Percentiles rank a stretch among this genome's conserved stretches.
phyloP scores from a whole-genome alignment of 768 basidiomycete species.

The Tubosaeta sp. region DNA sequence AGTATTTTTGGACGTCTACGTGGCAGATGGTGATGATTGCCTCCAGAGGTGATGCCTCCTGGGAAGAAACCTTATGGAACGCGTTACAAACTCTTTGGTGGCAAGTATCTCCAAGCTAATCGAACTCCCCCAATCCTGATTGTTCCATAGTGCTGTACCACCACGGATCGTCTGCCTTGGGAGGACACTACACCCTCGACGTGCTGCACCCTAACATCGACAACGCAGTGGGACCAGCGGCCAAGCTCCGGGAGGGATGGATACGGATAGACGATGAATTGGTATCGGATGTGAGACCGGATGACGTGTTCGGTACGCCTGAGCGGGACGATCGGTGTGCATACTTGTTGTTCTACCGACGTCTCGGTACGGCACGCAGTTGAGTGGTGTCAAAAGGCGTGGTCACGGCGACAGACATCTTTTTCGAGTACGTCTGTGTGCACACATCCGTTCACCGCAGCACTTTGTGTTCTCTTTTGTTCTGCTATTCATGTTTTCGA shows the following conservation, averaged over 20 bases:
- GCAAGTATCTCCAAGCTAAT: constrained; percentile 32
- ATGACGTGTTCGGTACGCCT: constrained; percentile 63
- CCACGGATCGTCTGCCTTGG: constrained; percentile 84
- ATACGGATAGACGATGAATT: constrained; percentile 92
- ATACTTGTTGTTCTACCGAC: constrained; percentile 83
- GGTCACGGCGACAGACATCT: background rate
- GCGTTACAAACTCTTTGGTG: constrained; percentile 81
- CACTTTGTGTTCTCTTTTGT: background rate
- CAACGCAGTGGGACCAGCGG: constrained; percentile 24
- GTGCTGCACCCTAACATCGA: constrained; percentile 73
- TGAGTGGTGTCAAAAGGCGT: background rate
- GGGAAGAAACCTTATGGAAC: constrained; percentile 43
- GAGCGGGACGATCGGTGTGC: constrained; percentile 67
- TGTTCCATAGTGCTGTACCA: constrained; percentile 73
- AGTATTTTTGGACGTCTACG: background rate
- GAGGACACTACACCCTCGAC: constrained; percentile 94
- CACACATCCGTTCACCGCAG: background rate
- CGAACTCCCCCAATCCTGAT: background rate
- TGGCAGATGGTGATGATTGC: fast-evolving
- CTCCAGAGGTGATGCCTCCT: constrained; percentile 57
- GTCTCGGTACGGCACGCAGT: constrained; percentile 32
- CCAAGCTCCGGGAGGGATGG: constrained; percentile 64
- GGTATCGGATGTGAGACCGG: constrained; percentile 63
- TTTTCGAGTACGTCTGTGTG: background rate
- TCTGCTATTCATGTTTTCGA: background rate